Conservation (phyloP, 768 basidiomycete genomes). For the Mrakia gelida region DNA sequence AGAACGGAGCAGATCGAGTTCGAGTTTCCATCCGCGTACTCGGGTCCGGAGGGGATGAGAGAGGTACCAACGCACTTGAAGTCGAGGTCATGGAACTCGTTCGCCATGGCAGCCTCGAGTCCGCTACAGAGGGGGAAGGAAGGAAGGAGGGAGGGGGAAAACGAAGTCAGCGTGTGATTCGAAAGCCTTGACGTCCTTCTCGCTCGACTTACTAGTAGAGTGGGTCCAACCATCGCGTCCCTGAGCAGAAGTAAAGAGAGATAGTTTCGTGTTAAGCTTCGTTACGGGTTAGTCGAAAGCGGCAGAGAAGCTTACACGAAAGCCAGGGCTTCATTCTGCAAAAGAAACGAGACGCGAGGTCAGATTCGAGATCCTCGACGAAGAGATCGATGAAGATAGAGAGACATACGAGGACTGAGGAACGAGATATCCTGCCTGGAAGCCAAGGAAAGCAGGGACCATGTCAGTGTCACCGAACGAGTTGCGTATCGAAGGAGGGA, state of each 20-base stretch:
- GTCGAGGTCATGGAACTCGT: constrained; percentile 70
- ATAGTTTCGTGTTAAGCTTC: too few species aligned
- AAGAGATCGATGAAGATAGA: neutral
- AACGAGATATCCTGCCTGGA: constrained; percentile 30
- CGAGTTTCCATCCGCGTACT: constrained; percentile 31
- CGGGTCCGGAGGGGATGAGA: constrained; percentile 42
- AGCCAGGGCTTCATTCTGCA: constrained; percentile 71
- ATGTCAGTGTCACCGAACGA: too few species aligned
- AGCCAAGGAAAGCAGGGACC: neutral
- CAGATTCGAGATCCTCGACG: neutral
- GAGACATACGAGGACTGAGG: constrained; percentile 1
- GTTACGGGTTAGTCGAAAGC: neutral
- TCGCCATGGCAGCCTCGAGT: constrained; percentile 74
- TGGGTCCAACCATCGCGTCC: constrained; percentile 72
- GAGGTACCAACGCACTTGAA: constrained; percentile 46
- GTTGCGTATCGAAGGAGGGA: too few species aligned
- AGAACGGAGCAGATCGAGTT: constrained; percentile 39
- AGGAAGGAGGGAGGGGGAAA: too few species aligned
- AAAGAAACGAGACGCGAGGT: constrained; percentile 42
- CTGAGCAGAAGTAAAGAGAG: too few species aligned
- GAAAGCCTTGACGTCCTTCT: too few species aligned
- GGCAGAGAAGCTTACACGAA: constrained; percentile 49
- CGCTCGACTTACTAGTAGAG: constrained; percentile 49
- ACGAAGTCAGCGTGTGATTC: too few species aligned
- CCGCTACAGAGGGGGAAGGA: constrained; percentile 60